A percentile compares a stretch with the other conserved stretches of the same genome.
Evolutionary conservation across 2,329 filamentous ascomycete species (phyloP).

Genomic region (Exophiala sideris): DNA sequence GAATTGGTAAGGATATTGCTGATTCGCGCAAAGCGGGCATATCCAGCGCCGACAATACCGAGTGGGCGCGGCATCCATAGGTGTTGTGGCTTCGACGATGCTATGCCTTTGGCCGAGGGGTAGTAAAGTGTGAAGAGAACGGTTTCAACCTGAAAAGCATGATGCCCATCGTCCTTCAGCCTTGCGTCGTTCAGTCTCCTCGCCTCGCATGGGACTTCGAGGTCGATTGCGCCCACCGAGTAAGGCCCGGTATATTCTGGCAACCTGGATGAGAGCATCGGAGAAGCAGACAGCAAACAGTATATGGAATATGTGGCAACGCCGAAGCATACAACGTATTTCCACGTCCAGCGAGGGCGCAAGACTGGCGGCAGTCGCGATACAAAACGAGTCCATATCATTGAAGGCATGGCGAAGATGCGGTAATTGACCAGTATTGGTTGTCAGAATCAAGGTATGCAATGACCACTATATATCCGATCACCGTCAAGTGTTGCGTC

Average conservation of each 20-base stretch:
- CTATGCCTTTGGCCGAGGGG: slow-evolving; percentile 18
- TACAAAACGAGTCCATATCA: slow-evolving; percentile 13
- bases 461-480: not conserved
- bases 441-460: not conserved
- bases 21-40: slow-evolving; percentile 26
- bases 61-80: slow-evolving; percentile 27
- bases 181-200: slow-evolving; percentile 21
- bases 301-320: slow-evolving; percentile 19
- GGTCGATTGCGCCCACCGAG: slow-evolving; percentile 27
- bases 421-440: slow-evolving; percentile 12
- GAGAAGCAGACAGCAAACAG: slow-evolving; percentile 20
- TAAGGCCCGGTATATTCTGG: slow-evolving; percentile 27
- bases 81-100: slow-evolving; percentile 23
- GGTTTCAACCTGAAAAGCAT: slow-evolving; percentile 27
- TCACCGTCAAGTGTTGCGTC: not conserved
- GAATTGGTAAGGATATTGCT: slow-evolving; percentile 27
- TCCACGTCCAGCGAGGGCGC: slow-evolving; percentile 23
- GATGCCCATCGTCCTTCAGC: slow-evolving; percentile 20
- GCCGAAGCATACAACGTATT: slow-evolving; percentile 20
- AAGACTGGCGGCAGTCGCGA: slow-evolving; percentile 4
- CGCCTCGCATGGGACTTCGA: slow-evolving; percentile 25
- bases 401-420: slow-evolving; percentile 10
- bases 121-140: slow-evolving; percentile 30
- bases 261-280: slow-evolving; percentile 25
- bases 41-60: slow-evolving; percentile 22